Percentiles rank a stretch among this genome's conserved stretches.
Evolutionary conservation across 495 filamentous ascomycete genomes (phyloP).

Genomic region (Lepidopterella palustris): DNA sequence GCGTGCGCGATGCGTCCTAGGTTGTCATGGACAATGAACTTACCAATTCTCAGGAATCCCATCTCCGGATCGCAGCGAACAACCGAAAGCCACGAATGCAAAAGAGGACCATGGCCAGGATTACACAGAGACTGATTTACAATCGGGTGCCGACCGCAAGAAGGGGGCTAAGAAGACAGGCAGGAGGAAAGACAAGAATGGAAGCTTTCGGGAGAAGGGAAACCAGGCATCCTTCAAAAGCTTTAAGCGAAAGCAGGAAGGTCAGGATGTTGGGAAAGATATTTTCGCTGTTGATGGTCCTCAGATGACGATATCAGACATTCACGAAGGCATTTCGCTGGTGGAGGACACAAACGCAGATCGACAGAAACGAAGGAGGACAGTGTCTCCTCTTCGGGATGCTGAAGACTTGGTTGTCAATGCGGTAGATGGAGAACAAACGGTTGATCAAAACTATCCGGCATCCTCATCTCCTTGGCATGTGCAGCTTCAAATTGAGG

Average conservation of each 20-base stretch:
- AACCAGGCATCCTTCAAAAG: slow-evolving; percentile 8
- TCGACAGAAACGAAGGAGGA: slow-evolving; percentile 29
- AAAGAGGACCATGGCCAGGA: slow-evolving; percentile 6
- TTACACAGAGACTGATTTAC: slow-evolving; percentile 1
- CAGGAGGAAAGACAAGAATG: slow-evolving; percentile 3
- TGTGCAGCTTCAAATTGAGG: slow-evolving; percentile 21
- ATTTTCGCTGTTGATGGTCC: background rate
- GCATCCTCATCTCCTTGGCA: slow-evolving; percentile 15
- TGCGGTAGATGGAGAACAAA: background rate
- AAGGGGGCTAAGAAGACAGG: slow-evolving; percentile 10
- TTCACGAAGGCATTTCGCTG: background rate
- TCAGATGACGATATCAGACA: background rate
- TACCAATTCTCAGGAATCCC: slow-evolving; percentile 7
- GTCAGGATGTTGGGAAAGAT: background rate
- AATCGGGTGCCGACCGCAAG: slow-evolving; percentile 4
- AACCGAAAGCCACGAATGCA: background rate
- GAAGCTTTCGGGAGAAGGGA: background rate
- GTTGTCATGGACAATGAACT: background rate
- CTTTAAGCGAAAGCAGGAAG: slow-evolving; percentile 9
- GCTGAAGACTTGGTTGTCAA: background rate
- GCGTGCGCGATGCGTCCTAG: slow-evolving; percentile 8
- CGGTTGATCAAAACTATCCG: background rate
- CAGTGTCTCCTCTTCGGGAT: slow-evolving; percentile 4
- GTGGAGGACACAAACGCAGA: slow-evolving; percentile 19
- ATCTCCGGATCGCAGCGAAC: background rate